These are phyloP conservation scores for Oxalis stricta DNA, from an alignment of 441 rosid species.

Conservation along the genomic window DNA sequence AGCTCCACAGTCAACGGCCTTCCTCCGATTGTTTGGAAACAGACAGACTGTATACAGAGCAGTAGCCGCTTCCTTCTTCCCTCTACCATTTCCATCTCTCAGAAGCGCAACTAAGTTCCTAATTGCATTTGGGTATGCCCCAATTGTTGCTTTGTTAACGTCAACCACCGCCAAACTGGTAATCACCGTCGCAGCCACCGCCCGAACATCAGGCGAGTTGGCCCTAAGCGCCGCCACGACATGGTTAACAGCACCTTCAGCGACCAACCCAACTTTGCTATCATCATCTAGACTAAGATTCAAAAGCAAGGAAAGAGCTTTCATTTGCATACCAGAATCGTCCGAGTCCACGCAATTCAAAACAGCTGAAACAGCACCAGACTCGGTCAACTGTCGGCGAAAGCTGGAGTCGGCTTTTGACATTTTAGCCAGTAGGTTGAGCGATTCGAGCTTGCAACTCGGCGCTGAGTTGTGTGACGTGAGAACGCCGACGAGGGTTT, in stretches of 20 bases:
- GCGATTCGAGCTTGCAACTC: constrained; percentile 38
- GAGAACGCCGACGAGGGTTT: constrained; percentile 38
- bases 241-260: constrained; percentile 67
- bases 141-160: constrained; percentile 87
- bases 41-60: constrained; percentile 68
- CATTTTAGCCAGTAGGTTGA: constrained; percentile 37
- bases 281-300: constrained; percentile 83
- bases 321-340: constrained; percentile 34
- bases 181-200: constrained; percentile 70
- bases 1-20: constrained; percentile 58
- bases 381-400: constrained; percentile 57
- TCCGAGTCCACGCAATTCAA: constrained; percentile 40
- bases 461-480: constrained; percentile 33
- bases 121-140: constrained; percentile 62
- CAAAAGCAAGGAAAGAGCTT: constrained; percentile 63
- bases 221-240: constrained; percentile 36
- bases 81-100: constrained; percentile 46
- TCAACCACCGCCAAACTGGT: constrained; percentile 88
- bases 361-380: constrained; percentile 61
- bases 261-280: constrained; percentile 81
- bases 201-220: constrained; percentile 53
- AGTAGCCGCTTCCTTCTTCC: constrained; percentile 76
- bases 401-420: constrained; percentile 52
- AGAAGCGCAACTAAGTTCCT: constrained; percentile 39
- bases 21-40: constrained; percentile 57